Evolutionary conservation across 2,329 filamentous ascomycete genomes (phyloP), one percentile per base, ranked within the genome.

Genomic region (Neonectria magnoliae): DNA sequence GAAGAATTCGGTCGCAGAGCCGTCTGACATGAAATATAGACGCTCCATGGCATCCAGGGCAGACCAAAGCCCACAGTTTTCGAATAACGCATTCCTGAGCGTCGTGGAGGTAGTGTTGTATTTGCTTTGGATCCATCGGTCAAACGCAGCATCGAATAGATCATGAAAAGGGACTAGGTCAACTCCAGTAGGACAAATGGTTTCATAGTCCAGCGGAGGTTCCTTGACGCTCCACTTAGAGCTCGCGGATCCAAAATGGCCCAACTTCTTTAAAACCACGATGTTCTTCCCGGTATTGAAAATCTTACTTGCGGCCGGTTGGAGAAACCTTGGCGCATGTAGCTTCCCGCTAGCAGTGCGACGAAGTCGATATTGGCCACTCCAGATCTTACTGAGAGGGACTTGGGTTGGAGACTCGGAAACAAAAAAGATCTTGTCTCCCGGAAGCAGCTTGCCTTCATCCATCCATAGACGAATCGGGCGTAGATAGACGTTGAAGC

Each of bases 221-320:
- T 84, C 85, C 57, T 64, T 76, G 45, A 65, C 78, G 62, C 60
- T 55, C 53, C 65, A 71, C 4, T 71, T 62, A 3, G 66, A 69
- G 76, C 74, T 76, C 61, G 71, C 74, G 52, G 78, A 71, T 53
- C 81, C 76, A 64, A 86, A 83, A 60, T 85, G 83, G 44, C 89
- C 88, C 11, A 97, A 82, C 52, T 91, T 87, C 65, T 90, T 90
- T n/a, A 98, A 81, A 48, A 98, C 91, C 1, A 96, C 88, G 60
- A 96, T 90, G 71, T 91, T 97, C 78, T 98, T 98, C 0, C 95
- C 95, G 1, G 93, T 90, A 1, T 90, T 93, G 72, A 97, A 95
- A 41, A 98, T 93, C 66, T 90, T 91, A 25, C 83, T 81, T 0
- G 88, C 88, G 2, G 90, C 87, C 2, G 90, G 85, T 42, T 90